Percentiles rank a stretch among this genome's conserved stretches.
phyloP scores from a whole-genome alignment of 2,329 filamentous ascomycete species.

The Monosporascus sp. region DNA sequence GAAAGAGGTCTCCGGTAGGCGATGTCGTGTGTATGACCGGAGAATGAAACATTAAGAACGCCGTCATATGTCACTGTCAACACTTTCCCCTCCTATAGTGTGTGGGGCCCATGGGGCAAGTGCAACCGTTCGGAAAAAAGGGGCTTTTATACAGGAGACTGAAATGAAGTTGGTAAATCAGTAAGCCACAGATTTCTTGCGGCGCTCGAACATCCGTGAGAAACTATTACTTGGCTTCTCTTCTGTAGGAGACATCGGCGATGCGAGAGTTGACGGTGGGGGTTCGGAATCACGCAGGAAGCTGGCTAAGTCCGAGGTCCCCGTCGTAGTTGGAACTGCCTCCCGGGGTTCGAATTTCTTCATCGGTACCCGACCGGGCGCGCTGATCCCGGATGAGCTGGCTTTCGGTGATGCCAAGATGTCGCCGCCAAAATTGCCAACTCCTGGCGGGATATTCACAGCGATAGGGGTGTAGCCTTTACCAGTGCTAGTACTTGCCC shows the following conservation, averaged over 20 bases:
- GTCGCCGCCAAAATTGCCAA: constrained; percentile 35
- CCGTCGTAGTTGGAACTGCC: constrained; percentile 34
- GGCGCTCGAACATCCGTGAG: constrained; percentile 44
- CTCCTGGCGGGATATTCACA: constrained; percentile 42
- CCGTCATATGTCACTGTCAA: neutral
- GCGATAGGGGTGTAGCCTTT: constrained; percentile 49
- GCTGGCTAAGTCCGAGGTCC: constrained; percentile 64
- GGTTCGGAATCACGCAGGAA: constrained; percentile 68
- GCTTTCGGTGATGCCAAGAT: constrained; percentile 12
- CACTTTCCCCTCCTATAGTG: constrained; percentile 7
- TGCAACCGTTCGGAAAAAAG: constrained; percentile 1
- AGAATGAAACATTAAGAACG: neutral
- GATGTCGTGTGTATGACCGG: neutral
- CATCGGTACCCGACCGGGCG: constrained; percentile 42
- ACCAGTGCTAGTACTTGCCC: constrained; percentile 28
- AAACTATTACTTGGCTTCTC: constrained; percentile 37
- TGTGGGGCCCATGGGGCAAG: constrained; percentile 2
- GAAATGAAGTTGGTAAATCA: constrained; percentile 11
- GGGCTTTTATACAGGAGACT: constrained; percentile 16
- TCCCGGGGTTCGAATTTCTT: constrained; percentile 56
- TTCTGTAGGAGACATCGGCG: constrained; percentile 22
- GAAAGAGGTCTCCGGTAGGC: too few species aligned
- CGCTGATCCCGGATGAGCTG: constrained; percentile 10
- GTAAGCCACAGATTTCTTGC: constrained; percentile 39
- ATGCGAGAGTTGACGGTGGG: constrained; percentile 36